These are phyloP conservation scores for Plasmodium yoelii DNA, from an alignment of 169 alveolate genomes.

Conservation along the genomic window DNA sequence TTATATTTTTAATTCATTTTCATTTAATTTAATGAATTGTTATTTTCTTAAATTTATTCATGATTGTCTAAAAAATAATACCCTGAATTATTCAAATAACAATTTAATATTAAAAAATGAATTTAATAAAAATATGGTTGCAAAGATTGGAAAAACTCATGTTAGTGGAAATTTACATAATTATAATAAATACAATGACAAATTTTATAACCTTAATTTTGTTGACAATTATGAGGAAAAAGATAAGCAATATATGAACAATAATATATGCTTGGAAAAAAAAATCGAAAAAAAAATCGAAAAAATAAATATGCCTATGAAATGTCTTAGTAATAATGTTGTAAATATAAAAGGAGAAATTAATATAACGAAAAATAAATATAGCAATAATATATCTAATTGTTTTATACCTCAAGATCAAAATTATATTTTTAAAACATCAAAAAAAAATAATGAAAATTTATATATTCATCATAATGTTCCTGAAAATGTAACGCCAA, in stretches of 20 bases:
- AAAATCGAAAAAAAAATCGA: neutral
- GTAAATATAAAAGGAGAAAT: too few species aligned
- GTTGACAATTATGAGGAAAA: constrained; percentile 2
- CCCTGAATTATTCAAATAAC: neutral
- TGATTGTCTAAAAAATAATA: constrained; percentile 13
- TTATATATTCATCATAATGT: too few species aligned
- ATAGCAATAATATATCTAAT: too few species aligned
- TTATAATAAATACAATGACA: neutral
- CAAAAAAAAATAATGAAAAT: too few species aligned
- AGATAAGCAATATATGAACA: constrained; percentile 18
- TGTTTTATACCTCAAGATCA: too few species aligned
- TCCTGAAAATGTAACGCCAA: too few species aligned
- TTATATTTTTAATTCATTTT: constrained; percentile 42
- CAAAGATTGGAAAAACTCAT: neutral
- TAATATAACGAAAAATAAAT: too few species aligned
- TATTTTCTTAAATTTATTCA: constrained; percentile 18
- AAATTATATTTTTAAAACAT: too few species aligned
- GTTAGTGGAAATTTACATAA: neutral
- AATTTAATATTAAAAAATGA: neutral
- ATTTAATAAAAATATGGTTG: neutral
- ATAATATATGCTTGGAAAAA: neutral
- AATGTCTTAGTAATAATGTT: neutral
- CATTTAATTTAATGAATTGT: constrained; percentile 56
- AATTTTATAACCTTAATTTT: neutral
- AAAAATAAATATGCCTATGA: neutral